Percentiles rank a stretch among this genome's conserved stretches.
These are phyloP conservation scores for Rubia tinctorum DNA, from an alignment of 305 asterid species.

Conservation along the genomic window DNA sequence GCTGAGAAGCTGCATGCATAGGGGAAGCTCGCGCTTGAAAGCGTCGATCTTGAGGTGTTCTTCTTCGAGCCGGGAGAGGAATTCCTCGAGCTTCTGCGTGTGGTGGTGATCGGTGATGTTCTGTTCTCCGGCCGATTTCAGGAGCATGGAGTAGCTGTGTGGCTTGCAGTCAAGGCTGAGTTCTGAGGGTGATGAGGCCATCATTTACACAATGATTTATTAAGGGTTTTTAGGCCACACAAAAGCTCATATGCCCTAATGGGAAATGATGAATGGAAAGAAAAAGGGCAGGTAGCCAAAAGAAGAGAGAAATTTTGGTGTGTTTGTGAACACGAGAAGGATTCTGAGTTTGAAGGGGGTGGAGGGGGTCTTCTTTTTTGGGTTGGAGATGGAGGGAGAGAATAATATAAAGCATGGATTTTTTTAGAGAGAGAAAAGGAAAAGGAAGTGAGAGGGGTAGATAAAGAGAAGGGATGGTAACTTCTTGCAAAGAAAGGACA, in stretches of 20 bases:
- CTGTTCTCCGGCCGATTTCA: conserved; percentile 61
- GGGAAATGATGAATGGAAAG: conserved; percentile 10
- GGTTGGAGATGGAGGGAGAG: conserved; percentile 52
- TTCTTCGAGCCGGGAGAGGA: conserved; percentile 75
- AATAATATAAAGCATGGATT: conserved; percentile 45
- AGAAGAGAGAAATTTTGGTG: conserved; percentile 23
- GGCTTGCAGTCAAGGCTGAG: conserved; percentile 78
- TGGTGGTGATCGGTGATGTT: conserved; percentile 25
- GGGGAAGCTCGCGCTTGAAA: conserved; percentile 97
- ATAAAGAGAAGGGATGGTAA: conserved; percentile 48
- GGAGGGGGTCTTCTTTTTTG: conserved; percentile 35
- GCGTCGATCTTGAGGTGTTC: conserved; percentile 95
- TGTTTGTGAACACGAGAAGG: conserved; percentile 58
- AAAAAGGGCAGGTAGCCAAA: conserved; percentile 9
- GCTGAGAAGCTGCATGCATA: conserved; percentile 89
- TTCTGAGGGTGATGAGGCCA: conserved; percentile 66
- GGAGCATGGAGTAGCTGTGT: conserved; percentile 63
- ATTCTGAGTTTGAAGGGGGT: conserved; percentile 27
- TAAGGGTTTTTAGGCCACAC: neutral
- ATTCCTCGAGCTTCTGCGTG: conserved; percentile 71
- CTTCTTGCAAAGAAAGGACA: conserved; percentile 57
- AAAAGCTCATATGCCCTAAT: conserved; percentile 15
- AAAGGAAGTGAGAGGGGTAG: conserved; percentile 23
- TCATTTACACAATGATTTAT: conserved; percentile 25
- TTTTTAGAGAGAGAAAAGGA: conserved; percentile 49